Base-by-base conservation (phyloP, 768 basidiomycete species). In the Peribolospora baueri region DNA sequence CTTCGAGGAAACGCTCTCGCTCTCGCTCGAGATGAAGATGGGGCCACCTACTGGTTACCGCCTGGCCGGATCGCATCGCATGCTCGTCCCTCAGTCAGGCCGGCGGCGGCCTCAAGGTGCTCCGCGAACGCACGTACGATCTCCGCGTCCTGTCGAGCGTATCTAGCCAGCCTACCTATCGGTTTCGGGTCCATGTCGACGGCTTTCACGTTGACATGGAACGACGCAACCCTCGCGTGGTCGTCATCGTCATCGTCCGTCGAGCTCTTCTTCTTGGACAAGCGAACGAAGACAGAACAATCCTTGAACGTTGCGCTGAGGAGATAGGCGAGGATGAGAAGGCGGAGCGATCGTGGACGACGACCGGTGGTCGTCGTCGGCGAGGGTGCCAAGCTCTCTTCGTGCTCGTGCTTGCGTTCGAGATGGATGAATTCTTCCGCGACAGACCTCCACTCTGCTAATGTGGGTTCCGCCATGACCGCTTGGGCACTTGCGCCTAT, bases 291-390 rank as follows among this genome's bases (percentile, higher is more conserved):
- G 53, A 82, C 56, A 0, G 90, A 93, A 68, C 91, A 98, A 66
- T 98, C 91, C 66, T 98, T 98, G 74, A 98, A 87, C 5, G 84
- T 83, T 37, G 85, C 85, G 4, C 86, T 86, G 52, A 95, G 78
- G 25, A 87, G 70, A 66, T 84, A 84, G 6, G 83, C 80, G 50
- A 83, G 68, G 46, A 79, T 64, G 59, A 81, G 76, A 60, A 81
- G 75, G 46, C 76, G 74, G 51, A 83, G 67, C 57, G 77, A 64
- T 36, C 69, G 65, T 4, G 36, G 70, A 8, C n/a, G n/a, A 7
- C 37, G 9, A 39, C 5, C 2, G 7, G 42, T 55, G 7, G 45
- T n/a, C 7, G 5, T 13, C 0, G 39, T n/a, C 5, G 1, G 25
- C 36, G 9, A 36, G 42, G 14, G 38, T 7, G 2, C 36, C 3